These are phyloP conservation scores for Chaetomium sp. DNA, from an alignment of 2,329 filamentous ascomycete genomes.

Conservation along the genomic window DNA sequence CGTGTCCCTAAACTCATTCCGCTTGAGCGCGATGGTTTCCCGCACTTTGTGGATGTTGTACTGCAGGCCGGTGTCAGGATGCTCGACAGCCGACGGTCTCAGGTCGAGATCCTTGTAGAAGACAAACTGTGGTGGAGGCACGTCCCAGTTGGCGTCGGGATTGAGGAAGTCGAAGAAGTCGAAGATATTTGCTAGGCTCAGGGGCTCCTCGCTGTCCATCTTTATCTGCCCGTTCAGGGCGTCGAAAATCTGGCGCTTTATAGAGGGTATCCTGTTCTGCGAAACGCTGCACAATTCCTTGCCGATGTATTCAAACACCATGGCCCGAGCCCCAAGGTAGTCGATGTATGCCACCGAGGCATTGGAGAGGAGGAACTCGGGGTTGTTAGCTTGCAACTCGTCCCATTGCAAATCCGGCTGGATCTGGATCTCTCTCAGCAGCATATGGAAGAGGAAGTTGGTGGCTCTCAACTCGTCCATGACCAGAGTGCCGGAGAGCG, in stretches of 20 bases:
- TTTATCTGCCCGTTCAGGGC: constrained; percentile 77
- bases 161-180: constrained; percentile 89
- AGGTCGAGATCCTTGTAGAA: constrained; percentile 70
- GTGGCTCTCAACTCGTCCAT: constrained; percentile 78
- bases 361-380: constrained; percentile 68
- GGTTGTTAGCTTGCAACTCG: constrained; percentile 58
- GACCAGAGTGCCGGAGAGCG: constrained; percentile 73
- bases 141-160: constrained; percentile 53
- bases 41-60: constrained; percentile 72
- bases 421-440: constrained; percentile 72
- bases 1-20: constrained; percentile 60
- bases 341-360: constrained; percentile 72
- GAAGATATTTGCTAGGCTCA: constrained; percentile 76
- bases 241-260: constrained; percentile 68
- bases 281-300: constrained; percentile 80
- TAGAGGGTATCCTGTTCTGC: constrained; percentile 68
- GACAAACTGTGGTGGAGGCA: constrained; percentile 55
- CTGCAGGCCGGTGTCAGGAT: constrained; percentile 57
- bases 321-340: constrained; percentile 75
- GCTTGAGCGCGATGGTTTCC: constrained; percentile 72
- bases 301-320: constrained; percentile 81
- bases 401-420: constrained; percentile 74
- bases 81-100: constrained; percentile 62
- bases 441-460: constrained; percentile 77
- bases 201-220: constrained; percentile 64